phyloP scores from a whole-genome alignment of 352 stramenopile genomes.

The Phytopythium aichiense region DNA sequence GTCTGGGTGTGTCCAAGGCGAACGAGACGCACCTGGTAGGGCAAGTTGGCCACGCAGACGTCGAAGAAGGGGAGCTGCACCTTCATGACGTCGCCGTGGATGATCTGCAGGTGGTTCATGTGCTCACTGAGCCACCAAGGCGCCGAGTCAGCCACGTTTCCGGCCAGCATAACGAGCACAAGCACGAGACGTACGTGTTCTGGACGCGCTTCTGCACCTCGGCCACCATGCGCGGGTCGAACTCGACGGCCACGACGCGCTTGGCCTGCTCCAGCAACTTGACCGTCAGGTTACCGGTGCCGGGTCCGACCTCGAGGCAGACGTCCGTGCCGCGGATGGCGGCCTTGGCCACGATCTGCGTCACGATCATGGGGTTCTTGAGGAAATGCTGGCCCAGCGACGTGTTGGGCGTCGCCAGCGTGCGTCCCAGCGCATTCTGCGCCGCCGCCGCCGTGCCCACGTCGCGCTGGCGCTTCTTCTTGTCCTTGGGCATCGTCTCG shows the following conservation, averaged over 20 bases:
- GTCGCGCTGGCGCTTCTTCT: slow-evolving; percentile 83
- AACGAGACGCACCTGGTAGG: slow-evolving; percentile 88
- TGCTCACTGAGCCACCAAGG: slow-evolving; percentile 50
- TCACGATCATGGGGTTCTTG: slow-evolving; percentile 98
- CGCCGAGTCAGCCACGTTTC: neutral
- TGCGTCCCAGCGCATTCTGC: slow-evolving; percentile 83
- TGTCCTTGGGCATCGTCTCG: slow-evolving; percentile 79
- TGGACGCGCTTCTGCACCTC: slow-evolving; percentile 99
- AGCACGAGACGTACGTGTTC: slow-evolving; percentile 76
- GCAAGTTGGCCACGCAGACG: slow-evolving; percentile 98
- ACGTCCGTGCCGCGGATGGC: slow-evolving; percentile 95
- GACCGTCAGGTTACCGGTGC: slow-evolving; percentile 99
- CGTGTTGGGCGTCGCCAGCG: slow-evolving; percentile 96
- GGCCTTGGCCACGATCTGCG: slow-evolving; percentile 96
- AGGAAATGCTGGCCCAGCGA: slow-evolving; percentile 99
- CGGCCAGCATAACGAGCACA: neutral
- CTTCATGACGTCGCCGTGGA: slow-evolving; percentile 99
- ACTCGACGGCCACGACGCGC: slow-evolving; percentile 97
- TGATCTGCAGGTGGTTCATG: slow-evolving; percentile 95
- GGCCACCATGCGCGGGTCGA: slow-evolving; percentile 98
- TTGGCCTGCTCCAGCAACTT: slow-evolving; percentile 97
- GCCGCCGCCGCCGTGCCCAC: slow-evolving; percentile 57
- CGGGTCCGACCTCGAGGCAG: slow-evolving; percentile 96
- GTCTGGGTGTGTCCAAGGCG: neutral
- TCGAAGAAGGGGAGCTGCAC: slow-evolving; percentile 99